Evolutionary conservation across 2,329 filamentous ascomycete genomes (phyloP), one percentile per base, ranked within the genome.

Genomic region (Exophiala phaeomuriformis): DNA sequence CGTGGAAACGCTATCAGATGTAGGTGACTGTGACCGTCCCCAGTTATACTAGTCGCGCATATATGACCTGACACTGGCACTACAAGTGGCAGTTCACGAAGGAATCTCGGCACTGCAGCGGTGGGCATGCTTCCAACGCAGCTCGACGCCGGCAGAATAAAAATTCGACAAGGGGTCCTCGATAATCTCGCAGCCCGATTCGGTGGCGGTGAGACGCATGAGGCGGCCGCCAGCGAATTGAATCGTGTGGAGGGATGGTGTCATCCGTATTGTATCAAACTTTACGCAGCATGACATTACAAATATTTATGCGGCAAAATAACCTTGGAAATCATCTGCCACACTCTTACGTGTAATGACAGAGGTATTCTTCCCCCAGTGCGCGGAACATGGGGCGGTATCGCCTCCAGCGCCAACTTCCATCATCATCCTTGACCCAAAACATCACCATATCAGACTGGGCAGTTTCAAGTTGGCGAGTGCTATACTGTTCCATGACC

Each of bases 121-220:
- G 19, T 19, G 19, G 19, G 19, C 19, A 19, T 19, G 19, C 19
- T 19, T 51, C 48, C 35, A 44, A 29, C n/a, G 36, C 19, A 19
- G 19, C 39, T 44, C 41, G 32, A 47, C 29, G 33, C 40, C 47
- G 52, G 53, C 53, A 55, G 53, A 55, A 55, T 55, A 55, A 55
- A 55, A 47, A 27, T 47, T 37, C 28, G n/a, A 4, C 32, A 30
- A 37, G 44, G 44, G 44, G 31, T 35, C 44, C 37, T 53, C 40
- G 39, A 44, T 40, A 36, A 5, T 47, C 19, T 19, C 19, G 40
- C 32, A 19, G 10, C 35, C 27, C 10, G 31, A 43, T 48, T 37
- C 44, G 53, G 53, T 50, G 49, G 49, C 35, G 27, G 12, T 27
- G 42, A 45, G 42, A 39, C 7, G 47, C 19, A n/a, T 37, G 42